Percentiles rank a stretch among this genome's conserved stretches.
phyloP scores from a whole-genome alignment of 2,329 filamentous ascomycete genomes.

The Colletotrichum lupini region DNA sequence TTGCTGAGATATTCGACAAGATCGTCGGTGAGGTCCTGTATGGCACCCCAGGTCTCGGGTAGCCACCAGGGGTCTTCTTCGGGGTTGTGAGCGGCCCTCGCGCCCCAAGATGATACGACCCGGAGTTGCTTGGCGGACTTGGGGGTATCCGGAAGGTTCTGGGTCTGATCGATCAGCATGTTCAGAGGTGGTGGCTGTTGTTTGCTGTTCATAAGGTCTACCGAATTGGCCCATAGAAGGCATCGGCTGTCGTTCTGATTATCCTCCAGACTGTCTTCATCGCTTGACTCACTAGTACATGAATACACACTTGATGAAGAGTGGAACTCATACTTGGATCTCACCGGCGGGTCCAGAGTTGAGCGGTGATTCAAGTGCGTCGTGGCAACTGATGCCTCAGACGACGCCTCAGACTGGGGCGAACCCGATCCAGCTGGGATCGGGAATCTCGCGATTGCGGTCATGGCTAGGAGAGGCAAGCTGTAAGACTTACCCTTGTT shows the following conservation, averaged over 20 bases:
- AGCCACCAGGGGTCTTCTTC: background rate
- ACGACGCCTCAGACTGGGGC: background rate
- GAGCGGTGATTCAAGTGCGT: background rate
- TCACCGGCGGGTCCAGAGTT: background rate
- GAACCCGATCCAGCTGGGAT: background rate
- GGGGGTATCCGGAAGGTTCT: background rate
- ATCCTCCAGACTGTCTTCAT: background rate
- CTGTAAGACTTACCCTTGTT: background rate
- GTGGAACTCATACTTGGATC: background rate
- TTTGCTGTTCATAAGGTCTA: background rate
- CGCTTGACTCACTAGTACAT: background rate
- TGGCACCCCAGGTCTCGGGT: constrained; percentile 4
- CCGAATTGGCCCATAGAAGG: background rate
- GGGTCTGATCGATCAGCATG: background rate
- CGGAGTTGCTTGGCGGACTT: background rate
- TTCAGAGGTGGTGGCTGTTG: background rate
- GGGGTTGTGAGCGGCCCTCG: background rate
- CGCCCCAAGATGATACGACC: background rate
- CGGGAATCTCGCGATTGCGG: background rate
- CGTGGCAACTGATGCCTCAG: background rate
- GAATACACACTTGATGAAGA: background rate
- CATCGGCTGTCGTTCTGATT: background rate
- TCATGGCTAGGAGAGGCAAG: background rate
- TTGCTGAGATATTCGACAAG: background rate
- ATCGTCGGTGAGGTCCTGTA: background rate